phyloP scores from a whole-genome alignment of 352 stramenopile species.

The Pythium insidiosum region DNA sequence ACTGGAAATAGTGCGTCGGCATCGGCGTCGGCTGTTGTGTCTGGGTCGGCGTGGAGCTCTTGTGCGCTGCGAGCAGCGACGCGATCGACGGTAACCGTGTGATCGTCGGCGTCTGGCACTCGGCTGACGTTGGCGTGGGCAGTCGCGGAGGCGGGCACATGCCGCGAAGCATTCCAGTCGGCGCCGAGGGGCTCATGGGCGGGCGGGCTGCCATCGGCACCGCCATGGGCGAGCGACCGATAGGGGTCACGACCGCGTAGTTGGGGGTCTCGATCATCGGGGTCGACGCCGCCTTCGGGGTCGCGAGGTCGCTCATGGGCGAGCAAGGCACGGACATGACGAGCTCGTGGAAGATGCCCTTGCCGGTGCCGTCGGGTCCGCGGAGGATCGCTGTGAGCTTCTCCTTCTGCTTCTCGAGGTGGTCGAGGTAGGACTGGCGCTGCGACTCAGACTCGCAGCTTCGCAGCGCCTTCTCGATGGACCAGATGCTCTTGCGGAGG shows the following conservation, averaged over 20 bases:
- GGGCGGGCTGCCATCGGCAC: constrained; percentile 1
- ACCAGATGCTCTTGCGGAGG: constrained; percentile 72
- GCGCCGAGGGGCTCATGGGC: constrained; percentile 3
- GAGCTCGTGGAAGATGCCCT: constrained; percentile 44
- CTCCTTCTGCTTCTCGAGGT: constrained; percentile 62
- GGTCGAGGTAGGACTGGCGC: constrained; percentile 58
- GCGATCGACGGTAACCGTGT: constrained; percentile 49
- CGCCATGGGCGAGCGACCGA: not conserved
- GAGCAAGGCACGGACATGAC: constrained; percentile 60
- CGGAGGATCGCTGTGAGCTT: constrained; percentile 65
- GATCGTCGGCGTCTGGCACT: constrained; percentile 20
- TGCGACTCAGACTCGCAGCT: constrained; percentile 57
- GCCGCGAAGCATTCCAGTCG: too few relatives aligned
- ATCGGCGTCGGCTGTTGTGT: too few relatives aligned
- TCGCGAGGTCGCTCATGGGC: constrained; percentile 29
- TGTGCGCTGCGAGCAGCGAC: constrained; percentile 30
- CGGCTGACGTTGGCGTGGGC: constrained; percentile 2
- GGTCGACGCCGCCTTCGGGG: constrained; percentile 16
- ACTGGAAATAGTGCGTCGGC: constrained; percentile 11
- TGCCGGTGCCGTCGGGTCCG: constrained; percentile 35
- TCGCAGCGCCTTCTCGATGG: constrained; percentile 66
- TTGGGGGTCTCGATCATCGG: not conserved
- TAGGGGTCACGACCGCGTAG: not conserved
- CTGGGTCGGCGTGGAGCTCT: too few relatives aligned
- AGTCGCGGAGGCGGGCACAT: too few relatives aligned